Evolutionary conservation across 2,329 filamentous ascomycete genomes (phyloP).

Genomic region (Xylogone sp.): DNA sequence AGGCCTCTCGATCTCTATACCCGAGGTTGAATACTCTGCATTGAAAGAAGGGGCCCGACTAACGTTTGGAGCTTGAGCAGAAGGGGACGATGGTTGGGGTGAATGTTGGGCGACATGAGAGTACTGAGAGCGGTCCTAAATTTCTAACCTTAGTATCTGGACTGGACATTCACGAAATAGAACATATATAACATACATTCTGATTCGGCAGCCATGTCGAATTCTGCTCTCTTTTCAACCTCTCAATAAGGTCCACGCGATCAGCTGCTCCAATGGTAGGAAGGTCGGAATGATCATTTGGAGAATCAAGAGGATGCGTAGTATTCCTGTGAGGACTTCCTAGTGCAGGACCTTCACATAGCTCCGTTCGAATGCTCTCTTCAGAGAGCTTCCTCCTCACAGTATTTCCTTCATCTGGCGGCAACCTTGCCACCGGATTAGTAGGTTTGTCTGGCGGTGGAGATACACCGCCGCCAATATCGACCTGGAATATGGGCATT

Average conservation of each 20-base stretch:
- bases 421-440: slow-evolving; percentile 19
- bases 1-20: slow-evolving; percentile 72
- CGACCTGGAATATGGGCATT: slow-evolving; percentile 56
- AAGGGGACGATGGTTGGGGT: slow-evolving; percentile 28
- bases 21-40: slow-evolving; percentile 45
- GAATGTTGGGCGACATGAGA: slow-evolving; percentile 9
- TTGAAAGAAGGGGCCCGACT: slow-evolving; percentile 29
- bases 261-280: slow-evolving; percentile 39
- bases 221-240: slow-evolving; percentile 75
- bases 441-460: slow-evolving; percentile 13
- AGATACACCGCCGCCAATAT: slow-evolving; percentile 34
- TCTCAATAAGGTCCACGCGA: slow-evolving; percentile 76
- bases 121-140: slow-evolving; percentile 4
- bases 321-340: slow-evolving; percentile 15
- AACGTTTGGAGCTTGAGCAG: slow-evolving; percentile 29
- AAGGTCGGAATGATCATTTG: slow-evolving; percentile 14
- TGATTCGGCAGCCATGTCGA: slow-evolving; percentile 68
- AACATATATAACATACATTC: slow-evolving; percentile 42
- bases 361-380: slow-evolving; percentile 57
- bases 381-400: slow-evolving; percentile 44
- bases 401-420: slow-evolving; percentile 13
- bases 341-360: slow-evolving; percentile 53
- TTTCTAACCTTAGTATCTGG: neutral
- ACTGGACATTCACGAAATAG: neutral
- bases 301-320: slow-evolving; percentile 3